Base-by-base conservation (phyloP, 495 filamentous ascomycete species). In the Apodospora peruviana region DNA sequence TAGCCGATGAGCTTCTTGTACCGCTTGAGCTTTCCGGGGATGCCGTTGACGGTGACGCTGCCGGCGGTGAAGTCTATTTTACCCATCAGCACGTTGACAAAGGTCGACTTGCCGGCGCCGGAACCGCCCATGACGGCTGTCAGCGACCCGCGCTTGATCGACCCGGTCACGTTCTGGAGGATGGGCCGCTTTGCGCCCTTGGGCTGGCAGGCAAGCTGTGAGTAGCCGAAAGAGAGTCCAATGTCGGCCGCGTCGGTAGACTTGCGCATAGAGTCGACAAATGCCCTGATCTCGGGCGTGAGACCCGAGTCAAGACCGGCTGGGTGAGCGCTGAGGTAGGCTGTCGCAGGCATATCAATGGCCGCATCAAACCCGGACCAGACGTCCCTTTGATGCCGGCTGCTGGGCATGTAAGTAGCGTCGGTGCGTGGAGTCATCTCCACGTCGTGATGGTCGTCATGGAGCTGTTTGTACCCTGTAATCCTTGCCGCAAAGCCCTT, bases 1-100 rank as follows among this genome's bases (percentile, higher is more conserved):
- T 78, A 80, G 21, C 76, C 75, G 16, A 80, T 77, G 43, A 77
- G 72, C 47, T 75, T 76, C 59, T 75, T 76, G 46, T 76, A 78
- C 40, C 57, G 59, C 53, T 66, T 65, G 17, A 75, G 70, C 23
- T 68, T 64, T 5, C 72, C 68, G 12, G 70, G 65, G 20, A 70
- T 58, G 7, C 70, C 74, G 50, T 79, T 80, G 52, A 80, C 67
- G 43, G 59, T 70, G 7, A 70, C 69, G 3, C 52, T 43, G 2
- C 75, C 75, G 22, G 61, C 56, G 4, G 71, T 77, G 35, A 71
- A 65, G 18, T 58, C 56, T 0, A 54, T 57, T 52, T 77, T 75
- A 11, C 75, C 76, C 75, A 77, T 78, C 2, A 38, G 36, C 5
- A 17, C 36, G 36, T 38, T 38, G 36, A 38, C 16, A 17, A 38